Conservation (phyloP, 495 filamentous ascomycete species). For the Trichocladium uniseriatum region DNA sequence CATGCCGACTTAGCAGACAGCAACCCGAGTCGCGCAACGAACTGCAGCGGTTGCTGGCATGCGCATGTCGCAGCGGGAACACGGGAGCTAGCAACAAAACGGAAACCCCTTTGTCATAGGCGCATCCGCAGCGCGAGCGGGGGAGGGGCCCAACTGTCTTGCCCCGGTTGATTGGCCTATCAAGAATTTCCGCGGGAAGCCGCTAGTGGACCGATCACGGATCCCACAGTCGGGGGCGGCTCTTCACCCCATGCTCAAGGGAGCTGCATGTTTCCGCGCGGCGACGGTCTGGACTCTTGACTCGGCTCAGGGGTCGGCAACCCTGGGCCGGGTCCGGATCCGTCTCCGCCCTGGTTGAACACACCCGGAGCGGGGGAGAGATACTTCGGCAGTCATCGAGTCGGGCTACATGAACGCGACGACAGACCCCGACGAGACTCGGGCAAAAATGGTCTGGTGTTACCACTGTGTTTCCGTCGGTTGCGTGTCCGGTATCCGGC, state of each 20-base stretch:
- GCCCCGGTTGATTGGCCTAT: constrained; percentile 3
- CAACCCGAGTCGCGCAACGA: not conserved
- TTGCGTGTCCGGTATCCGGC: not conserved
- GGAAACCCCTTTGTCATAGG: constrained; percentile 15
- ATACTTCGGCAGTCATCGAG: not conserved
- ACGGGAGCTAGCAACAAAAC: constrained; percentile 12
- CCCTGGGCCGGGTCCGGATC: not conserved
- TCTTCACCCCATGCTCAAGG: too few species aligned
- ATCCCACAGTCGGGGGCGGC: not conserved
- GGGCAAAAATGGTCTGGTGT: too few species aligned
- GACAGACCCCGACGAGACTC: too few species aligned
- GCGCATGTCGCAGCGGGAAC: not conserved
- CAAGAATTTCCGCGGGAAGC: not conserved
- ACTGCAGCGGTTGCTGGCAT: too few species aligned
- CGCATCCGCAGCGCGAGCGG: constrained; percentile 2
- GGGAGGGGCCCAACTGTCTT: not conserved
- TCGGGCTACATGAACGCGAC: too few species aligned
- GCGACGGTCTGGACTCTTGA: not conserved
- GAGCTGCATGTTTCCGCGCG: too few species aligned
- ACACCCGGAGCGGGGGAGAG: not conserved
- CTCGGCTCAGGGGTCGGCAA: not conserved
- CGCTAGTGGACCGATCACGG: not conserved
- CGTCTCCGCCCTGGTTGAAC: not conserved
- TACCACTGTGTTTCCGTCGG: not conserved
- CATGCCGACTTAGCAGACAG: not conserved